Conservation (phyloP, 441 rosid genomes). For the California macrophylla region DNA sequence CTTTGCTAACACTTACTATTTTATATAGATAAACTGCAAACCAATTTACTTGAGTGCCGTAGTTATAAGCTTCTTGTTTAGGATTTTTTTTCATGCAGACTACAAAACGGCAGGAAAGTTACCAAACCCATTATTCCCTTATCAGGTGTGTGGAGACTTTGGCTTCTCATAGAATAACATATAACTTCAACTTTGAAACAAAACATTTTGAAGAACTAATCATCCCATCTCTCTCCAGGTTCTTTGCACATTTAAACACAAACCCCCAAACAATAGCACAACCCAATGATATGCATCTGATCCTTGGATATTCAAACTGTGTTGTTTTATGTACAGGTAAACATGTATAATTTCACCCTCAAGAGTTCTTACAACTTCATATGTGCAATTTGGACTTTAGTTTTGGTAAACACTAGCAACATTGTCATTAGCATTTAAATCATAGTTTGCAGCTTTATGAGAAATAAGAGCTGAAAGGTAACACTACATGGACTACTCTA, state of each 20-base stretch:
- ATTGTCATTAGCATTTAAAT: background rate
- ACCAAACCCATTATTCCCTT: background rate
- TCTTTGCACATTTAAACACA: background rate
- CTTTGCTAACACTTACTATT: background rate
- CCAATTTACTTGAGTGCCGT: background rate
- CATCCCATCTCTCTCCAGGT: background rate
- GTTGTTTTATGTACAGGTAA: background rate
- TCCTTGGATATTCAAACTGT: background rate
- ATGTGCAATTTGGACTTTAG: background rate
- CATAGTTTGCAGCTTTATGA: background rate
- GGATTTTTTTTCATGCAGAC: background rate
- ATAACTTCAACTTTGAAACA: background rate
- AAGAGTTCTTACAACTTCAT: background rate
- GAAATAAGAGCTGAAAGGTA: background rate
- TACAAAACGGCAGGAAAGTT: background rate
- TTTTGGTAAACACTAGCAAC: background rate
- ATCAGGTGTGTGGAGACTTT: background rate
- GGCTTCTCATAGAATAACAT: background rate
- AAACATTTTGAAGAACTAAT: background rate
- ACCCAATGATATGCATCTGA: background rate
- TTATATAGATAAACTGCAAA: background rate
- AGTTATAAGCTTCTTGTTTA: background rate
- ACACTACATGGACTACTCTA: background rate
- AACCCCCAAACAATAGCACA: background rate
- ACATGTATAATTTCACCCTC: background rate